Percentiles rank a stretch among this genome's conserved stretches.
These are phyloP conservation scores for Neurospora sp. DNA, from an alignment of 2,329 filamentous ascomycete genomes.

Conservation along the genomic window DNA sequence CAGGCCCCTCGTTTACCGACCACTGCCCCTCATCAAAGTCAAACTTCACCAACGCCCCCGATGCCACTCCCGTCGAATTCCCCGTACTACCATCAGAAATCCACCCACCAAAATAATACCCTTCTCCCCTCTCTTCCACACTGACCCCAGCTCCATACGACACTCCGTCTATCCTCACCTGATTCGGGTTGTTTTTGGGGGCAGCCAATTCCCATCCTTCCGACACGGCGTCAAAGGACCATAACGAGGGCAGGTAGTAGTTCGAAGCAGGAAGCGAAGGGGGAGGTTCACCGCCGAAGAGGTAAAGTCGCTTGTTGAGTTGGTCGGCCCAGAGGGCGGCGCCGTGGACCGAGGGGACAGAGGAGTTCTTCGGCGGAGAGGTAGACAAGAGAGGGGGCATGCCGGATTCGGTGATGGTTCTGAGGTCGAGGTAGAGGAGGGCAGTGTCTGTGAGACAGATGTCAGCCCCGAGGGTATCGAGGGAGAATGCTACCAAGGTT, in stretches of 20 bases:
- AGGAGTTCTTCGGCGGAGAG: conserved; percentile 48
- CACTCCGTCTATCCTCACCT: conserved; percentile 30
- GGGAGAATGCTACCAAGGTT: neutral
- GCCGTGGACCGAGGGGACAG: conserved; percentile 38
- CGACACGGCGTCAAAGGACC: conserved; percentile 44
- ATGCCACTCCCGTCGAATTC: neutral
- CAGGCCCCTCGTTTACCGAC: neutral
- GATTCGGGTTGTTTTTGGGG: conserved; percentile 23
- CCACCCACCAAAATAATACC: conserved; percentile 55
- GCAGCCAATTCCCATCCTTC: neutral
- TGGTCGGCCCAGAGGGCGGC: conserved; percentile 48
- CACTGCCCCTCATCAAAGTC: neutral
- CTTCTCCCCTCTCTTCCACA: conserved; percentile 42
- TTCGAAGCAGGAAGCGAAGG: neutral
- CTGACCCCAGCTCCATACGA: conserved; percentile 48
- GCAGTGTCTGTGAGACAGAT: conserved; percentile 32
- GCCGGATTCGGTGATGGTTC: conserved; percentile 28
- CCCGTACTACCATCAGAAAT: conserved; percentile 33
- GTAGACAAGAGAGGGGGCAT: conserved; percentile 43
- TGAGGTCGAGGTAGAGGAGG: conserved; percentile 47
- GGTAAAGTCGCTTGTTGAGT: conserved; percentile 52
- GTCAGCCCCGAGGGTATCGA: neutral
- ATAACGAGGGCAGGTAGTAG: conserved; percentile 38
- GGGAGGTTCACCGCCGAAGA: conserved; percentile 45
- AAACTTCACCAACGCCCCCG: neutral